Conservation (phyloP, 495 filamentous ascomycete species). For the Penicillium paradoxum region DNA sequence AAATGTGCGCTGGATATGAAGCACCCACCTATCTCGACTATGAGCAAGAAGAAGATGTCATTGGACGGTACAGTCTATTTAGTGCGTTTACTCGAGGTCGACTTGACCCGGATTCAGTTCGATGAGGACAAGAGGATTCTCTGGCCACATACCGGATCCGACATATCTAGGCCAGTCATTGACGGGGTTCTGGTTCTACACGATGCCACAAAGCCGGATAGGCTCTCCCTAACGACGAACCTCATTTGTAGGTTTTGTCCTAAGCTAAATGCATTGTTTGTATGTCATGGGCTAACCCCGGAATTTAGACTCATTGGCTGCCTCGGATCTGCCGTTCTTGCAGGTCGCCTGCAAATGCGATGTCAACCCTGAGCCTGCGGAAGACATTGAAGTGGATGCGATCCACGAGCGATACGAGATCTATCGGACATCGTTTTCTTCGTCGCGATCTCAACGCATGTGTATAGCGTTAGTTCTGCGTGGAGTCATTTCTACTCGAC, state of each 20-base stretch:
- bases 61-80: slow-evolving; percentile 71
- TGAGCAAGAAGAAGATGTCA: slow-evolving; percentile 64
- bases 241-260: slow-evolving; percentile 44
- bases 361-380: slow-evolving; percentile 42
- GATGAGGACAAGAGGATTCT: slow-evolving; percentile 57
- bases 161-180: slow-evolving; percentile 62
- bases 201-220: slow-evolving; percentile 72
- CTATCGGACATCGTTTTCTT: slow-evolving; percentile 65
- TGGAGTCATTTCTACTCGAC: slow-evolving; percentile 57
- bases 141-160: slow-evolving; percentile 72
- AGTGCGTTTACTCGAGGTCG: slow-evolving; percentile 77
- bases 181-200: slow-evolving; percentile 83
- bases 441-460: slow-evolving; percentile 68
- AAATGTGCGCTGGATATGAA: slow-evolving; percentile 70
- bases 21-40: slow-evolving; percentile 49
- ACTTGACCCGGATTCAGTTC: slow-evolving; percentile 31
- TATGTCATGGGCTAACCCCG: background rate
- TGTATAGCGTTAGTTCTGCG: slow-evolving; percentile 73
- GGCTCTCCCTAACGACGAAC: slow-evolving; percentile 60
- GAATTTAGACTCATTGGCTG: slow-evolving; percentile 60
- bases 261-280: background rate
- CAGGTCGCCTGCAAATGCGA: slow-evolving; percentile 87
- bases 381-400: slow-evolving; percentile 42
- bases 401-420: slow-evolving; percentile 59
- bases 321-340: slow-evolving; percentile 62